Evolutionary conservation across 2,329 filamentous ascomycete genomes (phyloP), one percentile per base, ranked within the genome.

Genomic region (Sclerotinia subarctica): DNA sequence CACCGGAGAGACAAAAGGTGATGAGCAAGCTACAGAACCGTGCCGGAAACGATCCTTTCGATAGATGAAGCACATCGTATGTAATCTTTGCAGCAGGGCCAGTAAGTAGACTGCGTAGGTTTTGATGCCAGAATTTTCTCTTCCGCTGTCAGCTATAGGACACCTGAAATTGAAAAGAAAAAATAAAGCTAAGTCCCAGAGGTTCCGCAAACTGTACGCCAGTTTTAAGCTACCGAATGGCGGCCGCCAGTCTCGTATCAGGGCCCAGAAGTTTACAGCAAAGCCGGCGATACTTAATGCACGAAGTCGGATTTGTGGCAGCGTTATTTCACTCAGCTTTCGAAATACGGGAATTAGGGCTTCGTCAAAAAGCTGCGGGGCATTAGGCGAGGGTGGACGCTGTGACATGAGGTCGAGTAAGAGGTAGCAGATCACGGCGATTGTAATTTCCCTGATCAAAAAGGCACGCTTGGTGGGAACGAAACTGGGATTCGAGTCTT

Each of bases 241-340:
- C 7, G 56, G 56, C 29, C 56, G 17, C 56, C 56, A 58, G 0
- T 42, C 57, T 49, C 57, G 11, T 32, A 60, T 60, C 3, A 60
- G 57, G 7, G 57, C 57, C 57, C 57, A 60, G 38, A 60, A 60
- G 19, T 42, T 60, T 17, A 60, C 42, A 3, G 42, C 57, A 42
- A 60, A 60, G 11, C 57, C 57, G n/a, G 57, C 57, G n/a, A 60
- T 44, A 21, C 57, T 60, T 5, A 60, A 46, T 60, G 57, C 42
- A 21, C 57, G 57, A 60, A 60, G 38, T 10, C 19, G 1, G 24
- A 60, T 4, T 46, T 60, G 42, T 21, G 57, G 24, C 15, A 60
- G 38, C n/a, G 57, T 60, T 5, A 60, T 42, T 5, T 60, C 42
- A 17, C 57, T 7, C 11, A 60, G 57, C 13, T 42, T 60, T 60